Conservation (phyloP, 2,329 filamentous ascomycete genomes). For the Fusarium transvaalense region DNA sequence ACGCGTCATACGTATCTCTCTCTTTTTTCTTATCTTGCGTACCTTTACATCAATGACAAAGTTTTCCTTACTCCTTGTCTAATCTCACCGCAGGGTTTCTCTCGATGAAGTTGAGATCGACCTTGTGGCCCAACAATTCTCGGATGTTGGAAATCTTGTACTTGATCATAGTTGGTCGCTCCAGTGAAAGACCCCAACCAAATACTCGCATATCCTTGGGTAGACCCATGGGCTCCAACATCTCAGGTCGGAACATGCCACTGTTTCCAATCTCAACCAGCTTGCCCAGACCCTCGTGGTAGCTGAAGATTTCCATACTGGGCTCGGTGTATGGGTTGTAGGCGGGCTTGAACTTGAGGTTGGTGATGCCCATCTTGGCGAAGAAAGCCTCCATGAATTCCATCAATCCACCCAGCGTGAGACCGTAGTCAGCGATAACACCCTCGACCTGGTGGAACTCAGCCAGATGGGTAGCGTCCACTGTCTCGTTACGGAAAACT, state of each 20-base stretch:
- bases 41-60: neutral
- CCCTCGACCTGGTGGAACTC: conserved; percentile 99
- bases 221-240: conserved; percentile 94
- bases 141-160: conserved; percentile 90
- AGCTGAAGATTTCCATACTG: conserved; percentile 98
- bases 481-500: conserved; percentile 97
- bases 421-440: conserved; percentile 95
- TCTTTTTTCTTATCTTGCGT: conserved; percentile 10
- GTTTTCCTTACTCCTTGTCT: conserved; percentile 75
- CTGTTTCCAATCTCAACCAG: conserved; percentile 98
- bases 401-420: conserved; percentile 93
- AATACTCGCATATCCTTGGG: conserved; percentile 93
- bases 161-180: conserved; percentile 98
- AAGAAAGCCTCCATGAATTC: conserved; percentile 97
- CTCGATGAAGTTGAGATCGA: conserved; percentile 93
- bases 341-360: conserved; percentile 94
- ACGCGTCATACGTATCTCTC: conserved; percentile 19
- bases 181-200: conserved; percentile 91
- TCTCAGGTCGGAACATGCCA: conserved; percentile 98
- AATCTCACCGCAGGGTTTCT: conserved; percentile 90
- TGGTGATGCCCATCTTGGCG: conserved; percentile 88
- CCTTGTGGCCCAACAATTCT: conserved; percentile 93
- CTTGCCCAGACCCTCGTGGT: conserved; percentile 88
- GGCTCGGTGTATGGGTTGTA: conserved; percentile 97
- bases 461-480: conserved; percentile 95